A percentile compares a stretch with the other conserved stretches of the same genome.
Evolutionary conservation across 2,329 filamentous ascomycete genomes (phyloP).

Genomic region (Fusarium metavorans): DNA sequence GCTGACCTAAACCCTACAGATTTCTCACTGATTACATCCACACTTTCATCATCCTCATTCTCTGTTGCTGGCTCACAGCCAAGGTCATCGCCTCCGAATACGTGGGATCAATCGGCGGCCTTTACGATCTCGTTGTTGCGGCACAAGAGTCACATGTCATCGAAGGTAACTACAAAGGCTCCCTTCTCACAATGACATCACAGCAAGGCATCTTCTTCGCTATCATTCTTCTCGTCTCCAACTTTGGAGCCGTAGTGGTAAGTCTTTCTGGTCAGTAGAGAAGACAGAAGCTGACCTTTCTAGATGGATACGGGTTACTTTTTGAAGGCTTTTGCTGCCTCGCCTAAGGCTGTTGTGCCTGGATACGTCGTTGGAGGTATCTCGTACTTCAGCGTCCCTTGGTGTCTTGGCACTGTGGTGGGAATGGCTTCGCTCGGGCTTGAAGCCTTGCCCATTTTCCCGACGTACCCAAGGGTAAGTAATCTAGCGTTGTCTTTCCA

Average conservation of each 20-base stretch:
- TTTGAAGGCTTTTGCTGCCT: conserved; percentile 91
- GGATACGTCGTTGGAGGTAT: conserved; percentile 89
- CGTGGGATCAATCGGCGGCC: conserved; percentile 78
- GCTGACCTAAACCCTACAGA: background rate
- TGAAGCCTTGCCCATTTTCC: conserved; percentile 13
- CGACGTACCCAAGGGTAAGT: conserved; percentile 18
- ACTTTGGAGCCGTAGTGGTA: conserved; percentile 81
- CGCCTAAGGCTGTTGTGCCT: conserved; percentile 84
- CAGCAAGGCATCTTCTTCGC: conserved; percentile 86
- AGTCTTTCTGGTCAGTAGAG: background rate
- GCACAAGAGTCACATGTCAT: conserved; percentile 78
- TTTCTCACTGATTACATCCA: conserved; percentile 89
- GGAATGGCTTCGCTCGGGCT: conserved; percentile 77
- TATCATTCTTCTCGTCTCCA: conserved; percentile 85
- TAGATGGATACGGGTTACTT: conserved; percentile 85
- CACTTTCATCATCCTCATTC: conserved; percentile 82
- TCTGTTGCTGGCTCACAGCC: conserved; percentile 86
- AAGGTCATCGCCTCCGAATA: conserved; percentile 81
- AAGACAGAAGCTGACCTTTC: background rate
- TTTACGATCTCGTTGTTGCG: conserved; percentile 80
- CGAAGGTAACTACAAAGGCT: conserved; percentile 81
- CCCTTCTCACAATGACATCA: conserved; percentile 83
- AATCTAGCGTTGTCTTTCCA: conserved; percentile 48
- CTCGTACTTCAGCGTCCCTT: conserved; percentile 91
- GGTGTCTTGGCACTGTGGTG: conserved; percentile 88